Conservation (phyloP, 2,329 filamentous ascomycete species). For the Moelleriella libera region DNA sequence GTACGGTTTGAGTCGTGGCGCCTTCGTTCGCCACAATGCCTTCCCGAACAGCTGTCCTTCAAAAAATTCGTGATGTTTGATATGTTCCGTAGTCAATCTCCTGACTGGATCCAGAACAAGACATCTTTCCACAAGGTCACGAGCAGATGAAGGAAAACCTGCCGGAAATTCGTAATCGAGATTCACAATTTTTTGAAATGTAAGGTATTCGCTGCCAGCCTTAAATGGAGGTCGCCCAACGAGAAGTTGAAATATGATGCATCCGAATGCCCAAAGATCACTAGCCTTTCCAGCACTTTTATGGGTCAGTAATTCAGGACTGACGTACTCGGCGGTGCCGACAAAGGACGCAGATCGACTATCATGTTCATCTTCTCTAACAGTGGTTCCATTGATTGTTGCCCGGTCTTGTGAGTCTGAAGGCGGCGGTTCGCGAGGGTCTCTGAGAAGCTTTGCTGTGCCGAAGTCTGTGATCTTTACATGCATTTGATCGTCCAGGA, state of each 20-base stretch:
- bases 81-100: conserved; percentile 83
- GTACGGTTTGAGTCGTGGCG: conserved; percentile 75
- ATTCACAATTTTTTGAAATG: conserved; percentile 94
- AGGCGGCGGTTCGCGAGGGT: conserved; percentile 25
- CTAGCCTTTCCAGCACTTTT: conserved; percentile 97
- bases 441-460: conserved; percentile 74
- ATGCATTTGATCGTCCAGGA: conserved; percentile 91
- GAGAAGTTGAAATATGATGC: conserved; percentile 90
- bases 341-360: conserved; percentile 87
- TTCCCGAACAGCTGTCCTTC: conserved; percentile 75
- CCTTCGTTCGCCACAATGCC: conserved; percentile 76
- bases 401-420: conserved; percentile 22
- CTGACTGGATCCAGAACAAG: conserved; percentile 77
- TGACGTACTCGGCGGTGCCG: conserved; percentile 95
- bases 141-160: conserved; percentile 74
- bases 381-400: conserved; percentile 17
- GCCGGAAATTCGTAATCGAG: conserved; percentile 87
- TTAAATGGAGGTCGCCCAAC: conserved; percentile 97
- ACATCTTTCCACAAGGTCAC: conserved; percentile 79
- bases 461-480: conserved; percentile 99
- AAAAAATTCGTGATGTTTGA: conserved; percentile 94
- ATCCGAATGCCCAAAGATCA: conserved; percentile 96
- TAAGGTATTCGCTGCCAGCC: conserved; percentile 86
- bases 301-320: conserved; percentile 88
- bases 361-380: conserved; percentile 36